Percentiles rank a stretch among this genome's conserved stretches.
These are phyloP conservation scores for Chenopodium album DNA, from an alignment of 148 eudicot species.

Conservation along the genomic window DNA sequence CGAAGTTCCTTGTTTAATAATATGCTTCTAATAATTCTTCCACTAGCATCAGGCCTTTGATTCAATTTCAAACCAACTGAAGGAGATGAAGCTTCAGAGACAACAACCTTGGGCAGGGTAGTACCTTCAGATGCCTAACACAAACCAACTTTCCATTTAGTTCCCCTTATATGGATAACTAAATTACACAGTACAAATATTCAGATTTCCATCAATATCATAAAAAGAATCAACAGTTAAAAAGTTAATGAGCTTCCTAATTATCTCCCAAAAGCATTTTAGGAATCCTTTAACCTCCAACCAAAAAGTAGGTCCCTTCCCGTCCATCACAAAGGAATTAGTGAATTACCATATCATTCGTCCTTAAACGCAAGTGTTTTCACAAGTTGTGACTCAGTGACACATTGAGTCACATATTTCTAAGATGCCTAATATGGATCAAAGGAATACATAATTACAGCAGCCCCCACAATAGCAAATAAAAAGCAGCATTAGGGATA, in stretches of 20 bases:
- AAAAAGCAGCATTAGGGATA: too few relatives aligned
- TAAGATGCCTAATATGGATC: too few relatives aligned
- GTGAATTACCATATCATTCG: too few relatives aligned
- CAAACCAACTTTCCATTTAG: not conserved
- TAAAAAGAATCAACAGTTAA: not conserved
- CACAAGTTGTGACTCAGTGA: too few relatives aligned
- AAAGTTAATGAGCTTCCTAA: not conserved
- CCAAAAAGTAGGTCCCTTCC: not conserved
- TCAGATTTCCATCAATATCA: not conserved
- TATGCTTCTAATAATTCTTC: conserved; percentile 79
- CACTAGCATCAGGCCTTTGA: conserved; percentile 73
- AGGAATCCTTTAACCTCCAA: not conserved
- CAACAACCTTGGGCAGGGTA: conserved; percentile 36
- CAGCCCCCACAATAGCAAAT: too few relatives aligned
- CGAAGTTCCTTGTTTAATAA: conserved; percentile 64
- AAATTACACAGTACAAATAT: not conserved
- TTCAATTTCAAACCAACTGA: conserved; percentile 49
- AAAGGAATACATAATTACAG: too few relatives aligned
- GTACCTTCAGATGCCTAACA: conserved; percentile 48
- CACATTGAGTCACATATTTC: too few relatives aligned
- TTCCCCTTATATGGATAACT: not conserved
- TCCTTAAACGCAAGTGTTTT: too few relatives aligned
- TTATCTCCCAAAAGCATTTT: not conserved
- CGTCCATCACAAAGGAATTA: not conserved
- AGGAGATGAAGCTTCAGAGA: conserved; percentile 43